A percentile compares a stretch with the other conserved stretches of the same genome.
These are phyloP conservation scores for Hirschfeldia incana DNA, from an alignment of 345 rosid species.

Conservation along the genomic window DNA sequence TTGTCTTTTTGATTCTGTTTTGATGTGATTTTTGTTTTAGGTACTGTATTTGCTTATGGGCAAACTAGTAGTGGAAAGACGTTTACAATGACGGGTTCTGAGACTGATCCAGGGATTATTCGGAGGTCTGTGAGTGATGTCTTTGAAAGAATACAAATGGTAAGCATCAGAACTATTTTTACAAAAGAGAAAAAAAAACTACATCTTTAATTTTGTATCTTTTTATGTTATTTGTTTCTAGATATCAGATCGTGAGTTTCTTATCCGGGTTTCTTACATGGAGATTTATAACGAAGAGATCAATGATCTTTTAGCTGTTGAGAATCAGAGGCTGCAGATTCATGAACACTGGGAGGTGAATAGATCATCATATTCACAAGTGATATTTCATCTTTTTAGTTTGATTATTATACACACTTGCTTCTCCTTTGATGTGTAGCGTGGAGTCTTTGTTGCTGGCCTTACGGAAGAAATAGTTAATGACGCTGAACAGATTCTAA, in stretches of 20 bases:
- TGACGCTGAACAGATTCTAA: conserved; percentile 76
- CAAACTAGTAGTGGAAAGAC: conserved; percentile 99
- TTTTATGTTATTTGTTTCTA: conserved; percentile 35
- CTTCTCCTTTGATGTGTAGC: conserved; percentile 46
- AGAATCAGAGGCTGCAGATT: conserved; percentile 79
- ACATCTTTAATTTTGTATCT: conserved; percentile 23
- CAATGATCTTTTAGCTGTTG: conserved; percentile 76
- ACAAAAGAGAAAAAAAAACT: neutral
- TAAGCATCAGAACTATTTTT: conserved; percentile 10
- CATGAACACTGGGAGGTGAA: conserved; percentile 92
- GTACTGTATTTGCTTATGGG: conserved; percentile 96
- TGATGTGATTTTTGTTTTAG: conserved; percentile 36
- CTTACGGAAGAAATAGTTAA: conserved; percentile 84
- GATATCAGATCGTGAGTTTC: conserved; percentile 85
- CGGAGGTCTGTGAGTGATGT: conserved; percentile 73
- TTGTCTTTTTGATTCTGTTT: neutral
- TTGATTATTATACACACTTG: neutral
- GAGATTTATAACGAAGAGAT: conserved; percentile 95
- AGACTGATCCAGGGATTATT: conserved; percentile 72
- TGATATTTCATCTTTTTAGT: conserved; percentile 9
- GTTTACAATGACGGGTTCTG: conserved; percentile 93
- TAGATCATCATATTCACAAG: conserved; percentile 12
- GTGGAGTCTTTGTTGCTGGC: conserved; percentile 88
- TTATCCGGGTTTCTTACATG: conserved; percentile 91
- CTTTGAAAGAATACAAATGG: conserved; percentile 55